Conservation (phyloP, 1,139 yeast species). For the Candida gigantensis region DNA sequence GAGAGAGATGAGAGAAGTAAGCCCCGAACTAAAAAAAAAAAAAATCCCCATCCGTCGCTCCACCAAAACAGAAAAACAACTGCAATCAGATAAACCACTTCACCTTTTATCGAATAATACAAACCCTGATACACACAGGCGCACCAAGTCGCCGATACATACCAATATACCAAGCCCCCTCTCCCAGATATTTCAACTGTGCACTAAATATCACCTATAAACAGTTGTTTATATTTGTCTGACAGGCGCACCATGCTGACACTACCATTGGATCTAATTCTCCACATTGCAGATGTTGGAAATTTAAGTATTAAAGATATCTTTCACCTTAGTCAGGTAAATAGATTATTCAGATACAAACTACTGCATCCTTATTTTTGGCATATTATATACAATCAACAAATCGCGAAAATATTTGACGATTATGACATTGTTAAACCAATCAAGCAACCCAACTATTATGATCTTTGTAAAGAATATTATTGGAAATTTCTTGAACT, state of each 20-base stretch:
- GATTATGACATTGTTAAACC: constrained; percentile 4
- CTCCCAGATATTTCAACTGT: too few relatives aligned
- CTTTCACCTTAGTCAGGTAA: constrained; percentile 18
- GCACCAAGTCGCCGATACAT: too few relatives aligned
- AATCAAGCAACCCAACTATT: constrained; percentile 1
- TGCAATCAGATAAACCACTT: too few relatives aligned
- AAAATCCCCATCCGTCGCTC: too few relatives aligned
- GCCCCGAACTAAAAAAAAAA: not conserved
- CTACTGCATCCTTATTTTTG: constrained; percentile 14
- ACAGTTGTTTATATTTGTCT: too few relatives aligned
- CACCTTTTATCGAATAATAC: too few relatives aligned
- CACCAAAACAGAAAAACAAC: too few relatives aligned
- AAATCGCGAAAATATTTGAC: constrained; percentile 2
- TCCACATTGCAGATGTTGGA: constrained; percentile 18
- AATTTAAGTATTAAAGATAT: constrained; percentile 22
- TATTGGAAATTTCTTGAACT: constrained; percentile 5
- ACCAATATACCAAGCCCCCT: too few relatives aligned
- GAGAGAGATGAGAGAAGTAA: not conserved
- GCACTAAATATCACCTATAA: too few relatives aligned
- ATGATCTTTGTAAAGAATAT: constrained; percentile 1
- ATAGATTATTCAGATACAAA: constrained; percentile 12
- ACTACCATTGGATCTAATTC: constrained; percentile 14
- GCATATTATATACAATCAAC: constrained; percentile 11
- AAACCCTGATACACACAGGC: too few relatives aligned
- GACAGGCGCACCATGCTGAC: too few relatives aligned